Base-by-base conservation (phyloP, 345 rosid species). In the Linum tenue region DNA sequence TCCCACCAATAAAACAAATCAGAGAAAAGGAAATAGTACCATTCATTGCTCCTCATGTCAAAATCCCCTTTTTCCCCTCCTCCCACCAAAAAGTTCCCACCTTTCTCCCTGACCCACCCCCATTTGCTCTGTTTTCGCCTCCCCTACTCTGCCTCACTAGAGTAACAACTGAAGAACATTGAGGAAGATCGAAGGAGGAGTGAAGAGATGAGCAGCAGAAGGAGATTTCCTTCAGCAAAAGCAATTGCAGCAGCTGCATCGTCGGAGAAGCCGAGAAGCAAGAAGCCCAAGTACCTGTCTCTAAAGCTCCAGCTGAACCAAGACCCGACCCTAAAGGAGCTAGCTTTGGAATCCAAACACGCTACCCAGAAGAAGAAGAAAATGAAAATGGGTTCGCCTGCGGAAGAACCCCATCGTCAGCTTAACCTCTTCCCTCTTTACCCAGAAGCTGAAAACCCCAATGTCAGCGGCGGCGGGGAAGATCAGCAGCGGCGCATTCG, bases 211-310 rank as follows among this genome's bases (percentile, higher is more conserved):
- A 59, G 43, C 43, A 8, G 55, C 66, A 69, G 65, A 48, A 63
- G 50, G 40, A 39, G 6, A 62, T 3, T 9, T 11, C 22, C 64
- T 5, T 14, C 50, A 6, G 67, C 67, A 43, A 75, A 17, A 15
- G 63, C 77, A 39, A 41, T 70, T 3, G 64, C 77, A 2, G 63
- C 91, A 69, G 77, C 53, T 4, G 9, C 53, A 9, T 48, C 53
- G 14, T 48, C 53, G 9, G 15, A 86, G 67, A 81, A 79, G 73
- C 68, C 80, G 40, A 83, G 89, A 64, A 78, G 77, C 58, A 89
- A 73, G 11, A 91, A 75, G 63, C 98, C 87, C 9, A 89, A 87
- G 70, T 87, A 74, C 63, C 76, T 87, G 12, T 84, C 92, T 60
- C 82, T 92, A 10, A 85, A 73, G 69, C 78, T 77, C 17, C 76